Evolutionary conservation across 345 rosid species (phyloP).

Genomic region (Sisymbrium altissimum): DNA sequence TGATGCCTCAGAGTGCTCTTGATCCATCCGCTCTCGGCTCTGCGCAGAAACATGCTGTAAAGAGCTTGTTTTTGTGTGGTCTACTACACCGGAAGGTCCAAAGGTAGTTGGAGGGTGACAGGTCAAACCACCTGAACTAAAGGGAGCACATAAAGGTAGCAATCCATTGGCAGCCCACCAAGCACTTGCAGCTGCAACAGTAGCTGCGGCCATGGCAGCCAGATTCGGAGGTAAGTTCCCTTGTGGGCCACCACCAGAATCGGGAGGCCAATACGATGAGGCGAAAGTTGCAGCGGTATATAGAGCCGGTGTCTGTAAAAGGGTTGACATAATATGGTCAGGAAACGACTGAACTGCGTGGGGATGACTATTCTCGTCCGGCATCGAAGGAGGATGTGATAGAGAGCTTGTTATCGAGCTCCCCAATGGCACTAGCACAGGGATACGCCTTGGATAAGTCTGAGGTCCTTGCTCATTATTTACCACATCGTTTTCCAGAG

Average conservation of each 20-base stretch:
- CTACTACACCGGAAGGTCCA: slow-evolving; percentile 38
- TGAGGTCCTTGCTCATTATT: slow-evolving; percentile 44
- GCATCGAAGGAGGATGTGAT: slow-evolving; percentile 43
- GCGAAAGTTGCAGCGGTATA: slow-evolving; percentile 84
- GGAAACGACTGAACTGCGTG: slow-evolving; percentile 56
- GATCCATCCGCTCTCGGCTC: slow-evolving; percentile 39
- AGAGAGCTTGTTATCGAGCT: slow-evolving; percentile 45
- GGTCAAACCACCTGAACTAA: slow-evolving; percentile 50
- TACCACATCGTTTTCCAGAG: slow-evolving; percentile 17
- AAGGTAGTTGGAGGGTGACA: slow-evolving; percentile 49
- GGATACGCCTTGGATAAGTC: slow-evolving; percentile 57
- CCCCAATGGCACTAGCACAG: slow-evolving; percentile 58
- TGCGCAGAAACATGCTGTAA: slow-evolving; percentile 38
- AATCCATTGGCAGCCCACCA: slow-evolving; percentile 98
- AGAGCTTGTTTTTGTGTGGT: slow-evolving; percentile 34
- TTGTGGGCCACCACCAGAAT: slow-evolving; percentile 32
- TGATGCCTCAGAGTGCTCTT: slow-evolving; percentile 46
- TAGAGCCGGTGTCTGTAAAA: slow-evolving; percentile 83
- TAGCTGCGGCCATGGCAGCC: slow-evolving; percentile 82
- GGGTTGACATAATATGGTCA: slow-evolving; percentile 59
- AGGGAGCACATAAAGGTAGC: slow-evolving; percentile 73
- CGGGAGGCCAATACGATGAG: slow-evolving; percentile 57
- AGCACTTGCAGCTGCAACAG: slow-evolving; percentile 94
- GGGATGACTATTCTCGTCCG: slow-evolving; percentile 42
- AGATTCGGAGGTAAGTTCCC: slow-evolving; percentile 53